These are phyloP conservation scores for Acidiella bohemica DNA, from an alignment of 495 filamentous ascomycete species.

Conservation along the genomic window DNA sequence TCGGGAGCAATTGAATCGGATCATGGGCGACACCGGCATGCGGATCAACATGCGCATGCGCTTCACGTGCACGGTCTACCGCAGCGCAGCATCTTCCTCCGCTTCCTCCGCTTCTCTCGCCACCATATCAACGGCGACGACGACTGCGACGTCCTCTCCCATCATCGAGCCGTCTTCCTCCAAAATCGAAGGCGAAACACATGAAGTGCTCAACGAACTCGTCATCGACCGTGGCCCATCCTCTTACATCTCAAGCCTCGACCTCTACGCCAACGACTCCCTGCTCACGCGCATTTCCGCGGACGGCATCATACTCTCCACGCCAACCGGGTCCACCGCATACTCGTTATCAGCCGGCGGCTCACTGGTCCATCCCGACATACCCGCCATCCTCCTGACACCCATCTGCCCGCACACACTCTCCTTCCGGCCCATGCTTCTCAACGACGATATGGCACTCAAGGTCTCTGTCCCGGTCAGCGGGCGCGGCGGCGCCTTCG, in stretches of 20 bases:
- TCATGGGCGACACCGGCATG: conserved; percentile 91
- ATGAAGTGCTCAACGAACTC: conserved; percentile 91
- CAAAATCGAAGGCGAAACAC: conserved; percentile 51
- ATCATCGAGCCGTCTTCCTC: conserved; percentile 11
- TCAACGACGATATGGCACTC: conserved; percentile 85
- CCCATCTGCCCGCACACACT: conserved; percentile 96
- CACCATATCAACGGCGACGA: conserved; percentile 3
- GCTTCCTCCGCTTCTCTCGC: conserved; percentile 6
- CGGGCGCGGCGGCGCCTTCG: conserved; percentile 84
- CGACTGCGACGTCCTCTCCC: conserved; percentile 3
- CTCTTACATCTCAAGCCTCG: conserved; percentile 90
- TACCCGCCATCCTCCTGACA: conserved; percentile 91
- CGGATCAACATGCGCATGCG: conserved; percentile 91
- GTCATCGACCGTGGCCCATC: conserved; percentile 95
- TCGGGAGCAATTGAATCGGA: conserved; percentile 61
- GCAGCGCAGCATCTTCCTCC: conserved; percentile 23
- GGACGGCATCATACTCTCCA: conserved; percentile 94
- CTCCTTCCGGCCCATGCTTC: conserved; percentile 95
- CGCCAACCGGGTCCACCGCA: conserved; percentile 79
- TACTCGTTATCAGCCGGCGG: conserved; percentile 94
- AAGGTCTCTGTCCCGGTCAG: conserved; percentile 72
- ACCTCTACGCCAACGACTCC: conserved; percentile 86
- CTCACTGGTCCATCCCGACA: conserved; percentile 89
- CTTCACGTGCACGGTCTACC: conserved; percentile 90
- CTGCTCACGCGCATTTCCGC: conserved; percentile 89